Base-by-base conservation (phyloP, 2,329 filamentous ascomycete genomes). In the Cladosporium sp. region DNA sequence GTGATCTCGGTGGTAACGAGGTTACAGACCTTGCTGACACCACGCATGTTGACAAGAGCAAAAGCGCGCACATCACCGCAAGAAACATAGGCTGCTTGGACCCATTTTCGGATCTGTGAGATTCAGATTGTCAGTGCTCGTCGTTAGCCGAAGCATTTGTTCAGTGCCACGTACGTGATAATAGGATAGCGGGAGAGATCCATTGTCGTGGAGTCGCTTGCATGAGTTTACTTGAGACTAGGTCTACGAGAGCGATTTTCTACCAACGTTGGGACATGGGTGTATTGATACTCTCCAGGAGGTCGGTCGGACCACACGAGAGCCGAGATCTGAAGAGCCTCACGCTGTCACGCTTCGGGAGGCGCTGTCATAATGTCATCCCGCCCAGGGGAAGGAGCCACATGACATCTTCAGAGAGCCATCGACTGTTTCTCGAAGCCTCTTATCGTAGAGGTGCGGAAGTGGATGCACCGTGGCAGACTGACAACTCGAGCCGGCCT, bases 21-120 rank as follows among this genome's bases (percentile, higher is more conserved):
- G 25, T 28, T 39, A 20, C 24, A 10, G 4, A 54, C 51, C 51
- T 44, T 32, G 51, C 51, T 20, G 36, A 20, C 6, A 54, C 51
- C 17, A 54, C 51, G 51, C 37, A 45, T 6, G 39, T 13, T 13
- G 51, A 54, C 6, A 36, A 25, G 2, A 54, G 8, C 25, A 54
- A 19, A 12, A 54, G 28, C 8, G 28, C 25, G 39, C 22, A 17
- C 17, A 39, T 54, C 7, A 54, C 51, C 7, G 51, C 51, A 13
- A 54, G 51, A 12, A 54, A 54, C 39, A 34, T 22, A 8, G 51
- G 51, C 20, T 54, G 51, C 15, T 54, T 54, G 3, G 51, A 54
- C 12, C 51, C 51, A 54, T 45, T 45, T 19, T 34, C 51, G 10
- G 39, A 34, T 24, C 51, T 54, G 17, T 22, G 10, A n/a, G 17